These are phyloP conservation scores for Brassica hybrid DNA, from an alignment of 441 rosid genomes.

Conservation along the genomic window DNA sequence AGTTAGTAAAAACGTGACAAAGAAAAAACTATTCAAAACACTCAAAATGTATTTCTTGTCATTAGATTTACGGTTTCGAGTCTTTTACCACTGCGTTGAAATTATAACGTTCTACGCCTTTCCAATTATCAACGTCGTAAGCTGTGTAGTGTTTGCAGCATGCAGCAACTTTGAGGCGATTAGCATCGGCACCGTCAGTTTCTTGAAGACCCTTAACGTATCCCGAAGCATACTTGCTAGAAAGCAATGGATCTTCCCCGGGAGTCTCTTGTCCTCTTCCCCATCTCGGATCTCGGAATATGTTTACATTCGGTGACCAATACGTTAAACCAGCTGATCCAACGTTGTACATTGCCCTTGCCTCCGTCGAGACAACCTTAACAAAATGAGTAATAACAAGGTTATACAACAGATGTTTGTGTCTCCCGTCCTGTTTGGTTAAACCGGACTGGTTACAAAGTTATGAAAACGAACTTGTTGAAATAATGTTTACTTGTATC, in stretches of 20 bases:
- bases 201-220: slow-evolving; percentile 85
- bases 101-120: slow-evolving; percentile 70
- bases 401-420: slow-evolving; percentile 2
- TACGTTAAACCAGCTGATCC: slow-evolving; percentile 89
- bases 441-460: no score
- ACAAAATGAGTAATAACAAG: neutral
- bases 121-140: slow-evolving; percentile 90
- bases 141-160: slow-evolving; percentile 98
- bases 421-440: no score
- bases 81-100: slow-evolving; percentile 79
- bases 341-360: slow-evolving; percentile 97
- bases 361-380: slow-evolving; percentile 93
- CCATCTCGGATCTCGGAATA: slow-evolving; percentile 98
- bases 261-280: slow-evolving; percentile 98
- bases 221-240: slow-evolving; percentile 74
- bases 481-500: no score
- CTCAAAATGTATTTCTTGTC: neutral
- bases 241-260: slow-evolving; percentile 91
- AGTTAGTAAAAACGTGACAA: neutral
- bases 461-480: no score
- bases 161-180: slow-evolving; percentile 87
- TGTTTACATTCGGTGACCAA: slow-evolving; percentile 96
- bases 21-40: neutral
- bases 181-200: slow-evolving; percentile 53
- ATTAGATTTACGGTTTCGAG: neutral